Percentiles rank a stretch among this genome's conserved stretches.
These are phyloP conservation scores for Cymbopogon citratus DNA, from an alignment of 176 grass and related monocot genomes.

Conservation along the genomic window DNA sequence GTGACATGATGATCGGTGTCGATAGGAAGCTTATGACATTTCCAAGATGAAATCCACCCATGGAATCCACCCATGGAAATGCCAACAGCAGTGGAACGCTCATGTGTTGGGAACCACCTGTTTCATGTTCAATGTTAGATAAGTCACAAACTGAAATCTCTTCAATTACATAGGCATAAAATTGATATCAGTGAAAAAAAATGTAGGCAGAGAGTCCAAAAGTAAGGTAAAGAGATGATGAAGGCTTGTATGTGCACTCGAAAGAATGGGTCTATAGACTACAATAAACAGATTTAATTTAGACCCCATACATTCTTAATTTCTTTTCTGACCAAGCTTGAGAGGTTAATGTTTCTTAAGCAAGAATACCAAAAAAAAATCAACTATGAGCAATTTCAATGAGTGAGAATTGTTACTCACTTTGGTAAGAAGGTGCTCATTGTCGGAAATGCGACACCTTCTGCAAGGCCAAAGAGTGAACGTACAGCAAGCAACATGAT, in stretches of 20 bases:
- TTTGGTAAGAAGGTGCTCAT: slow-evolving; percentile 94
- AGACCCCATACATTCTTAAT: too few relatives aligned
- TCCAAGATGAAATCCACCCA: slow-evolving; percentile 97
- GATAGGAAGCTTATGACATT: slow-evolving; percentile 91
- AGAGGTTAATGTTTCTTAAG: too few relatives aligned
- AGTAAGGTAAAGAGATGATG: neutral
- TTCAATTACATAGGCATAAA: neutral
- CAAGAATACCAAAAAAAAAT: too few relatives aligned
- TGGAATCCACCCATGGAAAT: slow-evolving; percentile 96
- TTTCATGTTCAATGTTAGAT: slow-evolving; percentile 27
- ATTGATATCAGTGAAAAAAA: neutral
- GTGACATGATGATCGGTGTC: slow-evolving; percentile 76
- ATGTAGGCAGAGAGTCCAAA: neutral
- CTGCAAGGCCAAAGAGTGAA: slow-evolving; percentile 75
- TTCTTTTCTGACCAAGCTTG: too few relatives aligned
- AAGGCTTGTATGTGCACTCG: too few relatives aligned
- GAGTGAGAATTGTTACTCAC: slow-evolving; percentile 36
- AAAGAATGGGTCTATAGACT: neutral
- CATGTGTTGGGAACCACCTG: slow-evolving; percentile 92
- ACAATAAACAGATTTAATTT: neutral
- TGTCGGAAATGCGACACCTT: slow-evolving; percentile 93
- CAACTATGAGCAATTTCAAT: neutral
- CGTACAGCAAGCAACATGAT: slow-evolving; percentile 64
- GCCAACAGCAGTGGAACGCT: slow-evolving; percentile 83
- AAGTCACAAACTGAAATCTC: neutral